Conservation (phyloP, 352 stramenopile genomes). For the Phytophthora sojae region DNA sequence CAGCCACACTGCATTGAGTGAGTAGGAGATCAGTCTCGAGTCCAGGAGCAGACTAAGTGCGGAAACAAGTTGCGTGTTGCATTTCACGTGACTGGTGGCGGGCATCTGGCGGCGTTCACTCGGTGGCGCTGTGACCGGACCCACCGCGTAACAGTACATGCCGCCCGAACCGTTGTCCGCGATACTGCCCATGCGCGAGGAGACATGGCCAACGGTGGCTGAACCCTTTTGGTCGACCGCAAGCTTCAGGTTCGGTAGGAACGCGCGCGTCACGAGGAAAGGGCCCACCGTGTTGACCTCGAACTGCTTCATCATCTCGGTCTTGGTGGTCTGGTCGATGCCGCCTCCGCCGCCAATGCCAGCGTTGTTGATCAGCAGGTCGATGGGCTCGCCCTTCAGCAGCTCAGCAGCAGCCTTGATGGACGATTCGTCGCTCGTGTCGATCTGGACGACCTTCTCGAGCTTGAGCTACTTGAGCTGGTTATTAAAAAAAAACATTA, state of each 20-base stretch:
- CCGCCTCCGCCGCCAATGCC: conserved; percentile 44
- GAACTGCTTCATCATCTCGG: conserved; percentile 58
- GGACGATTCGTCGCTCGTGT: conserved; percentile 41
- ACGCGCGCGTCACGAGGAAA: conserved; percentile 55
- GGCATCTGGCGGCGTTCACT: no score
- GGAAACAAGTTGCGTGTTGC: no score
- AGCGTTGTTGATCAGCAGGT: conserved; percentile 71
- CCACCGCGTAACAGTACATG: no score
- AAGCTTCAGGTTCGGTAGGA: conserved; percentile 54
- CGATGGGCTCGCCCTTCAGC: conserved; percentile 52
- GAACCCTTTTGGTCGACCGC: conserved; percentile 30
- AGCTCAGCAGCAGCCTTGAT: conserved; percentile 42
- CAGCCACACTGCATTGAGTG: no score
- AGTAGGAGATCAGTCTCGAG: no score
- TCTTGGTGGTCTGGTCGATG: conserved; percentile 45
- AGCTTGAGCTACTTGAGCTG: conserved; percentile 26
- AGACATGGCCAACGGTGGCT: conserved; percentile 49
- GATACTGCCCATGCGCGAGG: conserved; percentile 56
- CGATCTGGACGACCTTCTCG: conserved; percentile 31
- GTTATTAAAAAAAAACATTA: background rate
- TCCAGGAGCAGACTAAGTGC: no score
- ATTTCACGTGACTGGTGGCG: no score
- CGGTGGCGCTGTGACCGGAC: no score
- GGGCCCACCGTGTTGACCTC: conserved; percentile 62
- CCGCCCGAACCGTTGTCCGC: conserved; percentile 29